Evolutionary conservation across 2,329 filamentous ascomycete genomes (phyloP), one percentile per base, ranked within the genome.

Genomic region (Phaeoacremonium minimum): DNA sequence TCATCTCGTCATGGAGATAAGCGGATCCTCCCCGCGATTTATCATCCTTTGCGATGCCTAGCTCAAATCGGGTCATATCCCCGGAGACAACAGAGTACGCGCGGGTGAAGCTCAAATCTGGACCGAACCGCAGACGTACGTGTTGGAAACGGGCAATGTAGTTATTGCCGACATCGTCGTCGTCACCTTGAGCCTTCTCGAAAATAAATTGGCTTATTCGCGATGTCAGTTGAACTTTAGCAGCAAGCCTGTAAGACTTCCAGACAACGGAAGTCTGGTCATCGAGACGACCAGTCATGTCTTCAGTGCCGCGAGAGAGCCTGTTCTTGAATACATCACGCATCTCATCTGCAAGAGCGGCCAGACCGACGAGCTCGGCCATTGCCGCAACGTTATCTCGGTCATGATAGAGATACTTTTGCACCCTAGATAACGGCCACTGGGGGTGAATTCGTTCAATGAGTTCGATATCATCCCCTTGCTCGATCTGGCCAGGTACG

Each of bases 361-460:
- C 18, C 31, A 33, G 19, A 20, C 12, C 5, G 14, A 18, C 31
- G 11, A 33, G 4, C 16, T 33, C 31, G 15, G 18, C 31, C 5
- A 20, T 33, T 4, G 12, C 31, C 7, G 15, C 31, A 9, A 20
- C 26, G 18, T 33, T 33, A 20, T 33, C 31, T 14, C 19, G 18
- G 14, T 33, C 31, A 20, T 20, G 31, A 4, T 20, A 20, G 18
- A 33, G 9, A 8, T 20, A 33, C 4, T 33, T 12, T 15, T 33
- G 31, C 6, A 58, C 31, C 5, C 31, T 18, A 20, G 19, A 4
- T 15, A 33, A 20, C 13, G 31, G 17, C 31, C 31, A 33, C n/a
- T 33, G 31, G 6, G 31, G 31, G 31, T 33, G 26, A 18, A 20
- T 11, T 6, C 31, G 31, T 20, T 33, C 13, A 12, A 33, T 6